Evolutionary conservation across 2,329 filamentous ascomycete genomes (phyloP).

Genomic region (Fusarium hostae): DNA sequence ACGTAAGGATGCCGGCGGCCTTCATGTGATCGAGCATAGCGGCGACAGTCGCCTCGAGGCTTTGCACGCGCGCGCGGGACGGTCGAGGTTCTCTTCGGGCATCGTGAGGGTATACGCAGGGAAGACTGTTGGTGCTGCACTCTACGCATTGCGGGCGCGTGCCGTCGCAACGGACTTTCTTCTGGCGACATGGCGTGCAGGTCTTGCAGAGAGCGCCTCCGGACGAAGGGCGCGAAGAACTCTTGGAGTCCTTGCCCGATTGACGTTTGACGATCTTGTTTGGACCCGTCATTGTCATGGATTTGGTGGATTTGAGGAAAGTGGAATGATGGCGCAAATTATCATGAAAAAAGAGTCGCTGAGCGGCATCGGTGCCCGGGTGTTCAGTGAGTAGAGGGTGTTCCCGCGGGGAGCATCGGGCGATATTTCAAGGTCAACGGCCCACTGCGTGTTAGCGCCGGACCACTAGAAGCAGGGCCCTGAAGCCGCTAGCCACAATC

Average conservation of each 20-base stretch:
- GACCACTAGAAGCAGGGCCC: conserved; percentile 32
- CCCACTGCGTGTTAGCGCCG: conserved; percentile 30
- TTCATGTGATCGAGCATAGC: conserved; percentile 50
- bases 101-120: conserved; percentile 51
- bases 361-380: conserved; percentile 36
- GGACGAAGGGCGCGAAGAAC: conserved; percentile 35
- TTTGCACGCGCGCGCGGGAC: conserved; percentile 47
- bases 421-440: conserved; percentile 37
- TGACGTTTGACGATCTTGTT: conserved; percentile 41
- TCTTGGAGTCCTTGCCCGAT: conserved; percentile 34
- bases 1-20: conserved; percentile 44
- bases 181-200: conserved; percentile 50
- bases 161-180: conserved; percentile 52
- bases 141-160: conserved; percentile 48
- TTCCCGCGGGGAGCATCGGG: conserved; percentile 36
- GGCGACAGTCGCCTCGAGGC: conserved; percentile 46
- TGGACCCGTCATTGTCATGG: conserved; percentile 34
- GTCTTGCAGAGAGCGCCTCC: conserved; percentile 49
- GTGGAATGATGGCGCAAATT: not conserved
- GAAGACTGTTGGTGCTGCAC: conserved; percentile 44
- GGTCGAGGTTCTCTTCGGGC: conserved; percentile 48
- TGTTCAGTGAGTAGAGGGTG: conserved; percentile 23
- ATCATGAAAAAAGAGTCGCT: not conserved
- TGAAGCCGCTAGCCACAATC: conserved; percentile 19
- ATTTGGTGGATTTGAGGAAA: not conserved